Evolutionary conservation across 495 filamentous ascomycete species (phyloP).

Genomic region (Penicillium malachiteum): DNA sequence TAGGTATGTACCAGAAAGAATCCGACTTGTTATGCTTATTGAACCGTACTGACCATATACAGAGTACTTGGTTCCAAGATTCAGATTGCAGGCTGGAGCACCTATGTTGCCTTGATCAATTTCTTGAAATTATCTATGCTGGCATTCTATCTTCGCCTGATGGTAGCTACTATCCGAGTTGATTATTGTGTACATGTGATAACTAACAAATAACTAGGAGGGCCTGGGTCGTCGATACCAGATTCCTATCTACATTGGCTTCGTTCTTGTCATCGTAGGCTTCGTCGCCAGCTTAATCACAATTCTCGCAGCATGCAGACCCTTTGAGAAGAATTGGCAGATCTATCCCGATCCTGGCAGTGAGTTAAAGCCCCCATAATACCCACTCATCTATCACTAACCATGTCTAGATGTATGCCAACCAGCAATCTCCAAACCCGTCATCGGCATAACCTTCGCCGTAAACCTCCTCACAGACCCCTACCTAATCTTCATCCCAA

Average conservation of each 20-base stretch:
- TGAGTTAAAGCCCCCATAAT: constrained; percentile 22
- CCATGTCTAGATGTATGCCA: constrained; percentile 44
- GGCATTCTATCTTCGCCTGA: constrained; percentile 54
- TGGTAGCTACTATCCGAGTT: constrained; percentile 16
- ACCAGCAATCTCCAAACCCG: constrained; percentile 44
- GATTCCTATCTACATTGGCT: constrained; percentile 47
- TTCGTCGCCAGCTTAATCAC: constrained; percentile 48
- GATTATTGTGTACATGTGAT: not conserved
- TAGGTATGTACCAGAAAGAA: no score
- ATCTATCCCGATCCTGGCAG: constrained; percentile 56
- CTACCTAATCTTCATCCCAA: constrained; percentile 53
- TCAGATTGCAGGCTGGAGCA: constrained; percentile 53
- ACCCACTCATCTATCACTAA: not conserved
- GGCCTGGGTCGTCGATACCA: constrained; percentile 38
- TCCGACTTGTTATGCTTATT: no score
- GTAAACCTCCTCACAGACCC: constrained; percentile 51
- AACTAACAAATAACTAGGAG: constrained; percentile 17
- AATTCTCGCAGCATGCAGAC: constrained; percentile 46
- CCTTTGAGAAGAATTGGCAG: constrained; percentile 54
- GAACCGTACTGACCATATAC: not conserved
- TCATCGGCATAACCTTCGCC: constrained; percentile 46
- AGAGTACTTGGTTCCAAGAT: constrained; percentile 53
- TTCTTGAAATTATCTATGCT: constrained; percentile 52
- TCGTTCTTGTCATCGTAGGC: constrained; percentile 40
- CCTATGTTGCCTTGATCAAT: constrained; percentile 52